Percentiles rank a stretch among this genome's conserved stretches.
Evolutionary conservation across 2,329 filamentous ascomycete species (phyloP).

Genomic region (Chaetothyriales sp.): DNA sequence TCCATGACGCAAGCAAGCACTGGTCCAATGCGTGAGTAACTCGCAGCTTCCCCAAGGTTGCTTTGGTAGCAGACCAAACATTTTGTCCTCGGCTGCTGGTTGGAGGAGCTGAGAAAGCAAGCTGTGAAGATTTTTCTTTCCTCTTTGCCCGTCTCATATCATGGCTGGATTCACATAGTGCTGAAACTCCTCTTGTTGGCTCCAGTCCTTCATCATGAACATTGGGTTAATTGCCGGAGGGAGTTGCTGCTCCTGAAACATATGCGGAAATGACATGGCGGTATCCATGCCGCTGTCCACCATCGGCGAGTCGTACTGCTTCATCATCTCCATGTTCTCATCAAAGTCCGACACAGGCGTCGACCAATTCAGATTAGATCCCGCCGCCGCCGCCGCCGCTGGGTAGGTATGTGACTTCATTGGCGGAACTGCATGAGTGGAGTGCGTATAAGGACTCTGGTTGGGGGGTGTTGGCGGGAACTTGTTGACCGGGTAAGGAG

Average conservation of each 20-base stretch:
- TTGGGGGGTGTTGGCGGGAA: slow-evolving; percentile 28
- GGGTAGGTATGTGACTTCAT: slow-evolving; percentile 11
- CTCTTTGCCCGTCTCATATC: slow-evolving; percentile 1
- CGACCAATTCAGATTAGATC: slow-evolving; percentile 14
- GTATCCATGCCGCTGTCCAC: slow-evolving; percentile 10
- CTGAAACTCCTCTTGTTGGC: slow-evolving; percentile 13
- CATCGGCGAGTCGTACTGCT: slow-evolving; percentile 14
- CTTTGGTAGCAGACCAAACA: neutral
- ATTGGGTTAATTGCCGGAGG: slow-evolving; percentile 15
- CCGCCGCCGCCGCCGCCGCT: slow-evolving; percentile 7
- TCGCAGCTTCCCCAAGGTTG: neutral
- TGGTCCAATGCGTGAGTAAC: neutral
- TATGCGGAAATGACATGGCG: slow-evolving; percentile 4
- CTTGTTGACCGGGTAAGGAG: slow-evolving; percentile 15
- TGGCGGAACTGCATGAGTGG: slow-evolving; percentile 5
- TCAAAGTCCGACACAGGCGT: slow-evolving; percentile 12
- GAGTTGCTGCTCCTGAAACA: slow-evolving; percentile 12
- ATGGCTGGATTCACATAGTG: slow-evolving; percentile 13
- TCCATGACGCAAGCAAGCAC: neutral
- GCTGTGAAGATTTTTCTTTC: neutral
- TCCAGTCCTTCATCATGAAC: slow-evolving; percentile 17
- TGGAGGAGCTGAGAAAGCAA: neutral
- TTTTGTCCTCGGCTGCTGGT: neutral
- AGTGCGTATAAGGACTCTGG: slow-evolving; percentile 23
- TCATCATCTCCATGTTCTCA: slow-evolving; percentile 17